Evolutionary conservation across 352 stramenopile genomes (phyloP).

Genomic region (Pythium rishiriense): DNA sequence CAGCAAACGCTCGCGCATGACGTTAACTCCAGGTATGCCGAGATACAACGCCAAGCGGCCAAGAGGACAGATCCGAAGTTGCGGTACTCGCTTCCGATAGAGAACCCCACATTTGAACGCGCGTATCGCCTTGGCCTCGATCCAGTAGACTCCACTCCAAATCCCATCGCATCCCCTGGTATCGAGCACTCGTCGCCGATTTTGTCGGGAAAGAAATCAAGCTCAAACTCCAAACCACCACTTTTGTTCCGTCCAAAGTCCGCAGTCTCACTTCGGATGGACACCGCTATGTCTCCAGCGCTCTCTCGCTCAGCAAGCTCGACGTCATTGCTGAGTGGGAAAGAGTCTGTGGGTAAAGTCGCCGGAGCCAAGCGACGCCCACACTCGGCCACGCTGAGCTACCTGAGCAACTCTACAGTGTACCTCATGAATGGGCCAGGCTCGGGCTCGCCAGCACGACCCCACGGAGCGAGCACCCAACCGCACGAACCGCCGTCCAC

Average conservation of each 20-base stretch:
- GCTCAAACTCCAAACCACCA: neutral
- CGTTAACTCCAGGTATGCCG: slow-evolving; percentile 29
- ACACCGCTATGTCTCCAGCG: slow-evolving; percentile 16
- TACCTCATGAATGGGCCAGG: slow-evolving; percentile 39
- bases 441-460: neutral
- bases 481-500: neutral
- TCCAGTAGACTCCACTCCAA: slow-evolving; percentile 27
- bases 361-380: slow-evolving; percentile 50
- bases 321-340: neutral
- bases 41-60: slow-evolving; percentile 35
- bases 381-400: slow-evolving; percentile 55
- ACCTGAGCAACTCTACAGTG: slow-evolving; percentile 52
- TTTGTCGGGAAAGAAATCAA: slow-evolving; percentile 2
- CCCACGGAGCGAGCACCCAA: neutral
- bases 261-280: slow-evolving; percentile 23
- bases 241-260: slow-evolving; percentile 29
- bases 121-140: slow-evolving; percentile 60
- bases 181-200: neutral
- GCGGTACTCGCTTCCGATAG: slow-evolving; percentile 54
- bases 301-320: slow-evolving; percentile 17
- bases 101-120: slow-evolving; percentile 37
- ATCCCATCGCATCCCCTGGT: neutral
- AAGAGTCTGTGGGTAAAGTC: slow-evolving; percentile 22
- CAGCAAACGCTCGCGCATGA: slow-evolving; percentile 36
- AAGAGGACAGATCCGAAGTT: slow-evolving; percentile 40